Percentiles rank a stretch among this genome's conserved stretches.
Conservation (phyloP, 2,329 filamentous ascomycete genomes). For the Trichophyton schoenleinii region DNA sequence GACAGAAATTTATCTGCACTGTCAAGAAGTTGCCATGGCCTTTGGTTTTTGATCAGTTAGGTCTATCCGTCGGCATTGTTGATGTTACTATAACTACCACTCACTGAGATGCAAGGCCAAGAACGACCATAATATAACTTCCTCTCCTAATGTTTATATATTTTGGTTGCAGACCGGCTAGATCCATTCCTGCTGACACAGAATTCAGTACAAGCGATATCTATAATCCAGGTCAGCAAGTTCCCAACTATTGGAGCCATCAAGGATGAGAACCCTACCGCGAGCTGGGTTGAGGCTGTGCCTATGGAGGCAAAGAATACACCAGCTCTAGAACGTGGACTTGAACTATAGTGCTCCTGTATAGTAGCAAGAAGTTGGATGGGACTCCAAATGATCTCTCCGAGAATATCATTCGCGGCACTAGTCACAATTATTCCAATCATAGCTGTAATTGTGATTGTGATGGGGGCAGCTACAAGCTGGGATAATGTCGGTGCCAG, state of each 20-base stretch:
- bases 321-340: conserved; percentile 27
- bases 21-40: conserved; percentile 42
- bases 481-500: conserved; percentile 18
- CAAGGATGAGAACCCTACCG: neutral
- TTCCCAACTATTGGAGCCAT: neutral
- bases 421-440: conserved; percentile 29
- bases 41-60: conserved; percentile 20
- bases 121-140: conserved; percentile 28
- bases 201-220: conserved; percentile 33
- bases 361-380: conserved; percentile 27
- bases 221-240: neutral
- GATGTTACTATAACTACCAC: conserved; percentile 5
- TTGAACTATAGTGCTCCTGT: conserved; percentile 21
- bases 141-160: conserved; percentile 47
- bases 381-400: conserved; percentile 30
- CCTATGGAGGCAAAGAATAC: conserved; percentile 38
- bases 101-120: conserved; percentile 9
- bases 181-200: conserved; percentile 43
- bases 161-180: conserved; percentile 40
- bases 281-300: conserved; percentile 30
- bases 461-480: conserved; percentile 23
- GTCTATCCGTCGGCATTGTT: too few relatives aligned
- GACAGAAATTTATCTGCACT: conserved; percentile 37
- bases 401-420: conserved; percentile 19
- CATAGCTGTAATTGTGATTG: conserved; percentile 26